phyloP scores from a whole-genome alignment of 2,329 filamentous ascomycete species.

The Fusarium torulosum region DNA sequence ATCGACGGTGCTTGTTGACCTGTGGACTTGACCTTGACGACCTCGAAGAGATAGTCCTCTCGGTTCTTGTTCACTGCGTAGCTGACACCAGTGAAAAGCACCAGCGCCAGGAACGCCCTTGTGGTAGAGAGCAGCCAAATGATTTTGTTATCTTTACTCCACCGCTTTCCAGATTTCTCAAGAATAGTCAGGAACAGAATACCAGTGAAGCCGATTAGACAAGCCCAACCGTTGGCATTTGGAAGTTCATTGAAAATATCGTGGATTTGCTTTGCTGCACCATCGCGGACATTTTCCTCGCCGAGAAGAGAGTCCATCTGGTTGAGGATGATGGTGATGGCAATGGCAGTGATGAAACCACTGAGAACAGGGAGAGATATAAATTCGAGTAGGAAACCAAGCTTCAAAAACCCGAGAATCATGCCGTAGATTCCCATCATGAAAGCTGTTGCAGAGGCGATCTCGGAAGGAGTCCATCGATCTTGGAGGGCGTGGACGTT shows the following conservation, averaged over 20 bases:
- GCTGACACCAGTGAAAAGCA: slow-evolving; percentile 73
- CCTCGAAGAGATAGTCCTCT: slow-evolving; percentile 62
- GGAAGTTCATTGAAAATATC: slow-evolving; percentile 69
- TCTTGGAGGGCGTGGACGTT: slow-evolving; percentile 66
- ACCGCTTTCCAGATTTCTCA: slow-evolving; percentile 69
- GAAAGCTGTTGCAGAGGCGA: slow-evolving; percentile 72
- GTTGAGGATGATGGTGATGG: slow-evolving; percentile 74
- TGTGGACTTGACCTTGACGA: slow-evolving; percentile 68
- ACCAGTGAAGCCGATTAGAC: slow-evolving; percentile 69
- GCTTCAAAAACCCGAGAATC: slow-evolving; percentile 69
- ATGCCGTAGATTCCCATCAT: slow-evolving; percentile 73
- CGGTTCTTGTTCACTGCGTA: slow-evolving; percentile 70
- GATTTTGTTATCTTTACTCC: slow-evolving; percentile 68
- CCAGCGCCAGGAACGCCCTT: slow-evolving; percentile 69
- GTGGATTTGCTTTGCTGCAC: slow-evolving; percentile 69
- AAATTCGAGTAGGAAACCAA: slow-evolving; percentile 75
- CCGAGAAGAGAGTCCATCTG: slow-evolving; percentile 73
- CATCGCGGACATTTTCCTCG: slow-evolving; percentile 61
- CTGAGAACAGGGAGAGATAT: slow-evolving; percentile 73
- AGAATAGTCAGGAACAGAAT: slow-evolving; percentile 68
- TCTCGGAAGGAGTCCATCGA: slow-evolving; percentile 66
- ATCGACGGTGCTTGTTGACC: slow-evolving; percentile 65
- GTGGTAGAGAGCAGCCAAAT: slow-evolving; percentile 71
- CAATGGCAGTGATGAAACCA: slow-evolving; percentile 75
- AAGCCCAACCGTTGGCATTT: slow-evolving; percentile 68